Evolutionary conservation across 805 yeast species (phyloP), one percentile per base, ranked within the genome.

Genomic region (Candida ortonii): DNA sequence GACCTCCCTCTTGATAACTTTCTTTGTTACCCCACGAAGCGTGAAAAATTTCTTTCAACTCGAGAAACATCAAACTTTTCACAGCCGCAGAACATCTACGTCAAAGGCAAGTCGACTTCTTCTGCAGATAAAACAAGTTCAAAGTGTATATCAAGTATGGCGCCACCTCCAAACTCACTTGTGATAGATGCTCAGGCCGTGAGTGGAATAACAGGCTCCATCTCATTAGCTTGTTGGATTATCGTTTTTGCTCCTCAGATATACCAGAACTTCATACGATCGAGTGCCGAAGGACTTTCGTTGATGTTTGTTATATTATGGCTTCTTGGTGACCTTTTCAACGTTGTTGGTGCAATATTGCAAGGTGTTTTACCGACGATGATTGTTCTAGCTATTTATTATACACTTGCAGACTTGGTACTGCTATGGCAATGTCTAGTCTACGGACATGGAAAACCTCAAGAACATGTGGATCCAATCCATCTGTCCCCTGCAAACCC

Each of bases 191-290:
- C 85, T 12, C 76, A 76, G 44, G 84, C 84, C 12, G 76, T 84
- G 13, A 78, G 87, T 52, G 93, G 90, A 6, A 81, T 84, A 36
- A 78, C 84, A 13, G 85, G 84, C 17, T 86, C 95, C 9, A 87
- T 93, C 22, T 90, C 97, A 13, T 76, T 90, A 29, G 95, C 97
- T 11, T 93, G 97, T 59, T 90, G 98, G 98, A 82, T 93, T 40
- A 89, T 93, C 30, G 98, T 90, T 12, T 90, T 93, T 68, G 94
- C 95, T 23, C 97, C 97, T 8, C 97, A 90, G 57, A 83, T 93
- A 28, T 89, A 87, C 59, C 97, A 93, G 55, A 90, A 89, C 57
- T 88, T 85, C 53, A 70, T 72, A 41, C 67, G 97, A 53, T 80
- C 85, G 58, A 78, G 88, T 22, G 79, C 95, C 6, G 97, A 93